phyloP scores from a whole-genome alignment of 441 rosid genomes.

The Gossypium gossypioides region DNA sequence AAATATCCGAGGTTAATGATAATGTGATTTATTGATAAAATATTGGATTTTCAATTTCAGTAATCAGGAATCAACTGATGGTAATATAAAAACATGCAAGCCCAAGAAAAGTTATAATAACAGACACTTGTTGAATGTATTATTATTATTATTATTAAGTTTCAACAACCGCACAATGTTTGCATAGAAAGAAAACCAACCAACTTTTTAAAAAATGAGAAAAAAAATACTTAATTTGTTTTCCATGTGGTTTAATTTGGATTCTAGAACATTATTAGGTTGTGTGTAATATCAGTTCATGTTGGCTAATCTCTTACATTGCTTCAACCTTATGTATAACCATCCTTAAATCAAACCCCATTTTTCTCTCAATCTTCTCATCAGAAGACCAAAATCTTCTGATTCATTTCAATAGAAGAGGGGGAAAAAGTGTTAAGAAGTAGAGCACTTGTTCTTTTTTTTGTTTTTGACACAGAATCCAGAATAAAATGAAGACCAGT shows the following conservation, averaged over 20 bases:
- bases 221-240: background rate
- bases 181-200: slow-evolving; percentile 14
- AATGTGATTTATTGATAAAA: too few relatives aligned
- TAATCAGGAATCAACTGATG: too few relatives aligned
- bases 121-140: too few relatives aligned
- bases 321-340: slow-evolving; percentile 10
- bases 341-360: slow-evolving; percentile 32
- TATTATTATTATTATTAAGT: background rate
- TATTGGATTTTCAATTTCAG: too few relatives aligned
- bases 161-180: slow-evolving; percentile 11
- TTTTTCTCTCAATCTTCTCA: slow-evolving; percentile 11
- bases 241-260: slow-evolving; percentile 4
- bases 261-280: slow-evolving; percentile 21
- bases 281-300: slow-evolving; percentile 29
- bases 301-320: slow-evolving; percentile 13
- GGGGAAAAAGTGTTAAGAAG: background rate
- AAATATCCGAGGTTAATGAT: too few relatives aligned
- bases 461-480: background rate
- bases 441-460: too few relatives aligned
- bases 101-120: too few relatives aligned
- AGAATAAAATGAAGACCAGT: slow-evolving; percentile 33
- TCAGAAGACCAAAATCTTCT: slow-evolving; percentile 15
- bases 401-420: background rate
- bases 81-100: too few relatives aligned
- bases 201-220: background rate